phyloP scores from a whole-genome alignment of 1,284 basidiomycete species.

The Cryptococcus depauperatus region DNA sequence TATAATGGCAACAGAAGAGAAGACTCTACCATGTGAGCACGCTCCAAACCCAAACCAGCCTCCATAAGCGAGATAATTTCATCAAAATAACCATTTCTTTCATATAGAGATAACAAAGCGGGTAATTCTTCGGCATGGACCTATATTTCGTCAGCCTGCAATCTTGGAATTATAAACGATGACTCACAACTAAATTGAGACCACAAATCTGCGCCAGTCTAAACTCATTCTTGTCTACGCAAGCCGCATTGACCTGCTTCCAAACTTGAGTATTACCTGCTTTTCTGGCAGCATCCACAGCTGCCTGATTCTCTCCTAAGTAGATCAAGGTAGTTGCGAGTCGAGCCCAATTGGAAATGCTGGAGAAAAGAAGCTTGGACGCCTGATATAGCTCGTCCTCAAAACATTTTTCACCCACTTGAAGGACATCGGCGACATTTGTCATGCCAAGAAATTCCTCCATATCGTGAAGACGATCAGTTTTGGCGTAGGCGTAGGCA shows the following conservation, averaged over 20 bases:
- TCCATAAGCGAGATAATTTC: slow-evolving; percentile 87
- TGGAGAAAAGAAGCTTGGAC: slow-evolving; percentile 87
- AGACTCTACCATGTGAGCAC: slow-evolving; percentile 68
- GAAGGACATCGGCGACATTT: slow-evolving; percentile 92
- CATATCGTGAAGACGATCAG: slow-evolving; percentile 95
- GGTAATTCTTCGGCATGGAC: slow-evolving; percentile 69
- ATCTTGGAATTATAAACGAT: background rate
- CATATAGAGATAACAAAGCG: slow-evolving; percentile 75
- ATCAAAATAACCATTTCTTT: slow-evolving; percentile 86
- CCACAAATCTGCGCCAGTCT: slow-evolving; percentile 96
- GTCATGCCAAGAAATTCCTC: slow-evolving; percentile 99
- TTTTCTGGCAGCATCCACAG: slow-evolving; percentile 96
- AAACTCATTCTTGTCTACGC: slow-evolving; percentile 95
- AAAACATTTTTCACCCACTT: slow-evolving; percentile 98
- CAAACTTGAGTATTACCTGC: slow-evolving; percentile 99
- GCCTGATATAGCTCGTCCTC: slow-evolving; percentile 97
- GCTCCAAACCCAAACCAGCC: slow-evolving; percentile 87
- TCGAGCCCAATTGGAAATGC: slow-evolving; percentile 97
- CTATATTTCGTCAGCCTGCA: slow-evolving; percentile 9
- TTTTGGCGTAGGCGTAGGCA: slow-evolving; percentile 94
- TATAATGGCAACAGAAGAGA: background rate
- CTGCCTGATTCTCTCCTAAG: slow-evolving; percentile 93
- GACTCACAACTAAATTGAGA: slow-evolving; percentile 78
- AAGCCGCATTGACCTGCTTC: slow-evolving; percentile 99
- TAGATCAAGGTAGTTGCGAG: slow-evolving; percentile 98